A percentile compares a stretch with the other conserved stretches of the same genome.
Conservation (phyloP, 2,329 filamentous ascomycete species). For the Hypoxylon sp. region DNA sequence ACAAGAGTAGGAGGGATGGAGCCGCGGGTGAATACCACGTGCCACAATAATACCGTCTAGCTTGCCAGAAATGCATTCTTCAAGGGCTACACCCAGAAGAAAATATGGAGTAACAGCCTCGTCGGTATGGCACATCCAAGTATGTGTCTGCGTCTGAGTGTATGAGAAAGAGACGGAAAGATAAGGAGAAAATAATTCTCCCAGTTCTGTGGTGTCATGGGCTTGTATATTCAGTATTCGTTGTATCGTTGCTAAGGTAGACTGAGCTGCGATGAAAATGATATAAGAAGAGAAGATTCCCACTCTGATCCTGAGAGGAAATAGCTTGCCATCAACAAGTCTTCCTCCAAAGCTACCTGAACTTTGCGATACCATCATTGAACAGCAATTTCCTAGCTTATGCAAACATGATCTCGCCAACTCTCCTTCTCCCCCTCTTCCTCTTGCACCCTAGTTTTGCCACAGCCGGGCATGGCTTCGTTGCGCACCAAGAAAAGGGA, state of each 20-base stretch:
- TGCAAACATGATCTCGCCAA: conserved; percentile 15
- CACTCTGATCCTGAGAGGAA: conserved; percentile 5
- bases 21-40: conserved; percentile 16
- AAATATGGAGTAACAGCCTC: conserved; percentile 21
- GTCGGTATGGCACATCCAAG: conserved; percentile 25
- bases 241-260: background rate
- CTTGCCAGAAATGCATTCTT: conserved; percentile 5
- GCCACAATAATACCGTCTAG: conserved; percentile 1
- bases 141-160: background rate
- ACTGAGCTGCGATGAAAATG: background rate
- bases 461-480: conserved; percentile 15
- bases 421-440: conserved; percentile 13
- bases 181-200: conserved; percentile 16
- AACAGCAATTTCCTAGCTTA: background rate
- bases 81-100: conserved; percentile 9
- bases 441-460: conserved; percentile 19
- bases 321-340: conserved; percentile 6
- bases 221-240: background rate
- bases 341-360: background rate
- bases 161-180: background rate
- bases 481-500: conserved; percentile 25
- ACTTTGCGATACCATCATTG: background rate
- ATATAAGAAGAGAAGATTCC: conserved; percentile 30
- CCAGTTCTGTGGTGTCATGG: conserved; percentile 17
- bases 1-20: background rate